Conservation (phyloP, 345 rosid genomes). For the Eucalyptus marginata region DNA sequence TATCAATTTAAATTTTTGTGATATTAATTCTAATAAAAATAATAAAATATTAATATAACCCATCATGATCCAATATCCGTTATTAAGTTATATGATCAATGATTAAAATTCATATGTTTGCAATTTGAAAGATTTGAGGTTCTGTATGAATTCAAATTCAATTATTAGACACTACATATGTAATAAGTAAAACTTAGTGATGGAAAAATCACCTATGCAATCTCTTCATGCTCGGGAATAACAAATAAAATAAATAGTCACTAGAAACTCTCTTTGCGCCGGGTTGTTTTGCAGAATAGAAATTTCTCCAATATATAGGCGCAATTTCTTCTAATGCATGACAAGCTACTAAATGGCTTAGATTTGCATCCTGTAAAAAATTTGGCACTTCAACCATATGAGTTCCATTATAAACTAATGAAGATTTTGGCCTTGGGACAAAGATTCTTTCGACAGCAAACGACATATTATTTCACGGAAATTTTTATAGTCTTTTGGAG, state of each 20-base stretch:
- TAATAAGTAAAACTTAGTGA: neutral
- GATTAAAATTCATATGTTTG: neutral
- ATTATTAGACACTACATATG: neutral
- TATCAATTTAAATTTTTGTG: fast-evolving
- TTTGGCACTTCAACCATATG: neutral
- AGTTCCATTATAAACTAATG: neutral
- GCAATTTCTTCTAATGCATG: neutral
- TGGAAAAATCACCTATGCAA: neutral
- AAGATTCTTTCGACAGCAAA: neutral
- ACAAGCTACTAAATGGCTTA: neutral
- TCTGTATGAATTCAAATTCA: neutral
- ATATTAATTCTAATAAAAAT: neutral
- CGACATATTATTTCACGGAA: neutral
- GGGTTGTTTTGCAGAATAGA: neutral
- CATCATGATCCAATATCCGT: neutral
- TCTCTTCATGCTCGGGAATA: neutral
- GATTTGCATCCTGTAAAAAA: neutral
- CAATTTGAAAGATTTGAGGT: neutral
- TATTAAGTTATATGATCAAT: neutral
- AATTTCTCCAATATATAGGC: neutral
- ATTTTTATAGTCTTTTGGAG: neutral
- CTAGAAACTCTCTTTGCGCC: neutral
- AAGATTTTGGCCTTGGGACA: neutral
- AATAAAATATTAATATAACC: neutral
- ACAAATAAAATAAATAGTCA: neutral